These are phyloP conservation scores for Blumeria graminis DNA, from an alignment of 2,329 filamentous ascomycete genomes.

Conservation along the genomic window DNA sequence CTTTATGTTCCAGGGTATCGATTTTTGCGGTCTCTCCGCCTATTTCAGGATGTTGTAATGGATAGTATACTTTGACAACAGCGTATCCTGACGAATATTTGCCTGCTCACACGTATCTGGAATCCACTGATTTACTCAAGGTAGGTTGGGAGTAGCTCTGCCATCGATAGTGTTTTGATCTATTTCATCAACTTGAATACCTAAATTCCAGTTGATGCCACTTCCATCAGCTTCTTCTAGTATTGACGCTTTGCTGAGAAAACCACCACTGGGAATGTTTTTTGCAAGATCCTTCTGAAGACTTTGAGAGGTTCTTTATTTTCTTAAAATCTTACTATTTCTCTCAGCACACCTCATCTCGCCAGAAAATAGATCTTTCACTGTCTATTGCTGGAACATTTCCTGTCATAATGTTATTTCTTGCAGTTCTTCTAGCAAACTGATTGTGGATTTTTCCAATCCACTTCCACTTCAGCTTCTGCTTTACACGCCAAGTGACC, in stretches of 20 bases:
- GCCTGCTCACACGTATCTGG: background rate
- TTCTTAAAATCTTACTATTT: background rate
- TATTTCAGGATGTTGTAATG: background rate
- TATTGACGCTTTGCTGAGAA: background rate
- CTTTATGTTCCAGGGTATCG: background rate
- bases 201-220: background rate
- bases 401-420: background rate
- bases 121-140: background rate
- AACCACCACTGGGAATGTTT: background rate
- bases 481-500: background rate
- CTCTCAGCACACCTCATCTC: background rate
- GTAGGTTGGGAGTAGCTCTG: background rate
- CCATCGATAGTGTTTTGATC: background rate
- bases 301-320: background rate
- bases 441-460: background rate
- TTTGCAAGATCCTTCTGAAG: background rate
- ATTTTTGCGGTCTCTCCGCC: background rate
- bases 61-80: background rate
- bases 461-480: background rate
- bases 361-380: background rate
- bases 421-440: background rate
- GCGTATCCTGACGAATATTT: background rate
- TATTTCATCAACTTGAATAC: background rate
- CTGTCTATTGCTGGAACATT: background rate
- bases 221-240: background rate